These are phyloP conservation scores for Paramyrothecium roridum DNA, from an alignment of 2,329 filamentous ascomycete genomes.

Conservation along the genomic window DNA sequence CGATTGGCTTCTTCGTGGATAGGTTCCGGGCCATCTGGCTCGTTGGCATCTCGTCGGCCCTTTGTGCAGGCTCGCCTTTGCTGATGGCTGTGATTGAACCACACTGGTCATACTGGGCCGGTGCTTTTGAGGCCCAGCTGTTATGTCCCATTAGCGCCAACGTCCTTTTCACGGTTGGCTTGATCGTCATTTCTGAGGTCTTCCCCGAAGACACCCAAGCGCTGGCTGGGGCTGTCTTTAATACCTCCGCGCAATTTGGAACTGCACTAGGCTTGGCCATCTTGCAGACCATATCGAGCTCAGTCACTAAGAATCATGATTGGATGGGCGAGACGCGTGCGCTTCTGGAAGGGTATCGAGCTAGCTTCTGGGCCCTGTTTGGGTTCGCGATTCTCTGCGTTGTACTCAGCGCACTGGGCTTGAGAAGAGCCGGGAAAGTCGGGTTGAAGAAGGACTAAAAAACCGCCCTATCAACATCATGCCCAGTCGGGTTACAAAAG, in stretches of 20 bases:
- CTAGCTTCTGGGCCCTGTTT: slow-evolving; percentile 49
- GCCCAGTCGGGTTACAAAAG: no score
- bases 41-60: slow-evolving; percentile 32
- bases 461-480: neutral
- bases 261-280: slow-evolving; percentile 44
- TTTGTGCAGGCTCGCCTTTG: slow-evolving; percentile 44
- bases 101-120: slow-evolving; percentile 48
- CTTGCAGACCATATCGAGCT: slow-evolving; percentile 39
- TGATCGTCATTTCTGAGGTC: slow-evolving; percentile 50
- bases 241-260: slow-evolving; percentile 55
- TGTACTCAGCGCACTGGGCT: slow-evolving; percentile 32
- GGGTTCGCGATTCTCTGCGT: slow-evolving; percentile 39
- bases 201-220: slow-evolving; percentile 57
- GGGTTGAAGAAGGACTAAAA: slow-evolving; percentile 41
- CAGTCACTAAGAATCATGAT: slow-evolving; percentile 29
- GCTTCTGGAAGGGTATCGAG: slow-evolving; percentile 45
- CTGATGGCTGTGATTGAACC: slow-evolving; percentile 53
- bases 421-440: slow-evolving; percentile 40
- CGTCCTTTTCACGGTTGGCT: slow-evolving; percentile 53
- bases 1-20: slow-evolving; percentile 42
- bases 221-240: slow-evolving; percentile 60
- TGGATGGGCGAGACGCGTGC: slow-evolving; percentile 21
- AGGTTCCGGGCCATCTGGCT: slow-evolving; percentile 35
- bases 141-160: slow-evolving; percentile 39
- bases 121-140: slow-evolving; percentile 39